These are phyloP conservation scores for Botrytis galanthina DNA, from an alignment of 2,329 filamentous ascomycete species.

Conservation along the genomic window DNA sequence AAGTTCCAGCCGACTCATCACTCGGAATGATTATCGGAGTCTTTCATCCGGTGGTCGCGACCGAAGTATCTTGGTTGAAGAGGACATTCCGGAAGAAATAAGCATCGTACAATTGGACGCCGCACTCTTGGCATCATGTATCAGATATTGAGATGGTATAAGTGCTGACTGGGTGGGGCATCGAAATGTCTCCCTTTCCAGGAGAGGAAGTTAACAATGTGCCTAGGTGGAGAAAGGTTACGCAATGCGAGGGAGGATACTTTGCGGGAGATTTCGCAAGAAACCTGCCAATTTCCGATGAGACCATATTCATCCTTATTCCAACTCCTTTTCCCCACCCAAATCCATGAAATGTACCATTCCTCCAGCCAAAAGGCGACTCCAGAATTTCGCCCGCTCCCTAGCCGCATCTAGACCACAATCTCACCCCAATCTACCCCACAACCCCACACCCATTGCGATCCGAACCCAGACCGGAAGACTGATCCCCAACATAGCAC, in stretches of 20 bases:
- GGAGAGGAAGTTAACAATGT: not conserved
- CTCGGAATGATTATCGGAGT: not conserved
- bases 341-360: not conserved
- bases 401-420: not conserved
- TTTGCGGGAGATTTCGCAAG: not conserved
- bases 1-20: not conserved
- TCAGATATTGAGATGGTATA: not conserved
- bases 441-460: slow-evolving; percentile 9
- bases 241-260: not conserved
- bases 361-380: not conserved
- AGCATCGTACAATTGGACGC: not conserved
- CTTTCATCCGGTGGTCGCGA: not conserved
- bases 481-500: not conserved
- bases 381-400: not conserved
- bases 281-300: not conserved
- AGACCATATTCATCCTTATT: not conserved
- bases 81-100: not conserved
- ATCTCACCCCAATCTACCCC: not conserved
- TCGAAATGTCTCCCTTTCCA: not conserved
- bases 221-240: not conserved
- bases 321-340: not conserved
- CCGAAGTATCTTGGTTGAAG: not conserved
- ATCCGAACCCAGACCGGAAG: not conserved
- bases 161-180: not conserved
- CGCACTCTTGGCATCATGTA: slow-evolving; percentile 6